Percentiles rank a stretch among this genome's conserved stretches.
Evolutionary conservation across 1,284 basidiomycete genomes (phyloP).

Genomic region (Apiotrichum porosum): DNA sequence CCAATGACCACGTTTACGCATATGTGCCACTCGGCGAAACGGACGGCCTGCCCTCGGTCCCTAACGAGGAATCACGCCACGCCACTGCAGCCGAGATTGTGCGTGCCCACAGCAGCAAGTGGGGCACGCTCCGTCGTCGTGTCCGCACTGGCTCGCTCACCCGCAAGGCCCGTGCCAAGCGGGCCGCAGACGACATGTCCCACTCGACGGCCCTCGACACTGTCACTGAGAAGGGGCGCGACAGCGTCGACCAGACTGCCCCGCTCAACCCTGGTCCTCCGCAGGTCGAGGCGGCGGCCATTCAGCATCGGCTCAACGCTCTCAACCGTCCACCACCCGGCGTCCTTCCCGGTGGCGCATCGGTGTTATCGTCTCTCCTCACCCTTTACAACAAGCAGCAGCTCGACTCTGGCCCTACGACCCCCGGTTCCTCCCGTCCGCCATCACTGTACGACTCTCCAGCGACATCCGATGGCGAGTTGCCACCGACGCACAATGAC

Average conservation of each 20-base stretch:
- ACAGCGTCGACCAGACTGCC: not conserved
- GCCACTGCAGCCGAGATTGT: slow-evolving; percentile 44
- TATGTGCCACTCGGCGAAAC: slow-evolving; percentile 49
- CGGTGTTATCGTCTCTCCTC: slow-evolving; percentile 41
- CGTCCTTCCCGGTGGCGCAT: slow-evolving; percentile 32
- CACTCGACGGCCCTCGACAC: no score
- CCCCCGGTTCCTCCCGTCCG: slow-evolving; percentile 39
- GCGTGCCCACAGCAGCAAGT: slow-evolving; percentile 45
- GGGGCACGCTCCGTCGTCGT: slow-evolving; percentile 42
- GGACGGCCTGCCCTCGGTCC: slow-evolving; percentile 48
- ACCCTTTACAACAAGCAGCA: slow-evolving; percentile 40
- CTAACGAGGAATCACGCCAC: slow-evolving; percentile 20
- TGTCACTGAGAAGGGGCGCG: not conserved
- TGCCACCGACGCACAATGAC: no score
- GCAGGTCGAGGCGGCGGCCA: no score
- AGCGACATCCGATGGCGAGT: not conserved
- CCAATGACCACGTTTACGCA: slow-evolving; percentile 31
- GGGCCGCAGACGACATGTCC: not conserved
- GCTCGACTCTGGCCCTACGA: slow-evolving; percentile 30
- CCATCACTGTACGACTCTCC: slow-evolving; percentile 13
- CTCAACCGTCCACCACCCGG: slow-evolving; percentile 7
- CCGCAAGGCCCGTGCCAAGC: not conserved
- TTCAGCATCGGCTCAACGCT: not conserved
- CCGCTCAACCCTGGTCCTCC: not conserved
- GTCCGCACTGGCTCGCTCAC: slow-evolving; percentile 17